Percentiles rank a stretch among this genome's conserved stretches.
These are phyloP conservation scores for Pleurotus ostreatus DNA, from an alignment of 768 basidiomycete genomes.

Conservation along the genomic window DNA sequence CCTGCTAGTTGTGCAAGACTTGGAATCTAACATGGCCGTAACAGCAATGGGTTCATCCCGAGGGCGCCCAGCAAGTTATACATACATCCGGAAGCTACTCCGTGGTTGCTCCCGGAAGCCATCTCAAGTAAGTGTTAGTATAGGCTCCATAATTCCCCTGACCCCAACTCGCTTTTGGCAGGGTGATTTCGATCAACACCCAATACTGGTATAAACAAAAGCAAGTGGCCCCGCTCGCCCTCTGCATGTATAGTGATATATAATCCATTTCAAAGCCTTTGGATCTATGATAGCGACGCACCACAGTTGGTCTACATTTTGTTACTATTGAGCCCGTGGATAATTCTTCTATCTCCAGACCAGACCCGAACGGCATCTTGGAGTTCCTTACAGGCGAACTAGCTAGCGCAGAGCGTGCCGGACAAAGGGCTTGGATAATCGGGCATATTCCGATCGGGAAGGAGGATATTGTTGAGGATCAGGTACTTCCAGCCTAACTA, in stretches of 20 bases:
- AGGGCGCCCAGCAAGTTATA: slow-evolving; percentile 22
- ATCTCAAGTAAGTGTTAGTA: slow-evolving; percentile 18
- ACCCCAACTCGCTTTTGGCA: slow-evolving; percentile 7
- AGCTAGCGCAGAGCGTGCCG: slow-evolving; percentile 32
- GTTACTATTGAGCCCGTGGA: background rate
- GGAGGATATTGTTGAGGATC: slow-evolving; percentile 20
- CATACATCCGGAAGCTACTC: slow-evolving; percentile 32
- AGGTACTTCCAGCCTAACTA: slow-evolving; percentile 8
- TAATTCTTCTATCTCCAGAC: slow-evolving; percentile 14
- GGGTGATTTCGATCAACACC: slow-evolving; percentile 37
- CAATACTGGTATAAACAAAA: slow-evolving; percentile 36
- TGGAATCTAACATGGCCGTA: too few species aligned
- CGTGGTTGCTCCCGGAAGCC: slow-evolving; percentile 24
- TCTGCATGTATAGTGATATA: background rate
- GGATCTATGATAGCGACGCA: slow-evolving; percentile 34
- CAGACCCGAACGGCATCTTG: slow-evolving; percentile 39
- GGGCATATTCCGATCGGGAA: slow-evolving; percentile 32
- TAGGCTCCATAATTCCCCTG: background rate
- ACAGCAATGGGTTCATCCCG: slow-evolving; percentile 28
- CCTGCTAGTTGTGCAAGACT: background rate
- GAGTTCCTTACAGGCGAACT: slow-evolving; percentile 32
- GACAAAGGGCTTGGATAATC: slow-evolving; percentile 35
- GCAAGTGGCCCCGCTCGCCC: slow-evolving; percentile 13
- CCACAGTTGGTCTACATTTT: slow-evolving; percentile 20
- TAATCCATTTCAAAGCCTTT: slow-evolving; percentile 22